Base-by-base conservation (phyloP, 192 early-diverging fungal genomes). In the Podila clonocystis region DNA sequence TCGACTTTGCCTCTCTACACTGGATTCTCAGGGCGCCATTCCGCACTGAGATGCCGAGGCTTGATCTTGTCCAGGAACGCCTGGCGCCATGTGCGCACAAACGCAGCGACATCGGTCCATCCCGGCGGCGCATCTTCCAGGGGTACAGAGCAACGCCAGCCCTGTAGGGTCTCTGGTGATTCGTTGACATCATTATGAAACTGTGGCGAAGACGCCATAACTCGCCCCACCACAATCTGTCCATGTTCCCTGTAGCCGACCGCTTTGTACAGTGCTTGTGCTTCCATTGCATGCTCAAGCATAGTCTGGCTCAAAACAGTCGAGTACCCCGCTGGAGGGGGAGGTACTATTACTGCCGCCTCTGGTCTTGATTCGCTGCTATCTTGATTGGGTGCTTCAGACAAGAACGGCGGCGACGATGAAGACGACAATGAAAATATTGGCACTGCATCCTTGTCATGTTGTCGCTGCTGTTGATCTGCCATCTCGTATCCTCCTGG, bases 1-100 rank as follows among this genome's bases (percentile, higher is more conserved):
- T 45, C 34, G 34, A 36, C 34, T 0, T 15, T 45, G 3, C 41
- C 17, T 45, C 41, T 9, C 41, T 45, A 66, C 12, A 67, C 72
- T 17, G 72, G 75, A 55, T 77, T 77, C 50, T 79, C 75, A 34
- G 71, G 50, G 41, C 65, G 41, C 75, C 75, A 79, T 34, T 72
- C 69, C 17, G 60, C 13, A 50, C 75, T 79, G 20, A 79, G 61
- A 33, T 72, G 57, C 52, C 33, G 50, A 15, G 75, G 75, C 55
- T 61, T n/a, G 8, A 50, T 58, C 61, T 65, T 58, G 13, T 59
- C 31, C 50, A 79, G 45, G 61, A 79, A 79, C 60, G 62, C 75
- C 11, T 48, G 26, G 2, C 75, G 55, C 70, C 75, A 79, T 17
- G 75, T 59, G 30, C 75, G 69, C n/a, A 77, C 62, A 58, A 79